These are phyloP conservation scores for Ustilago curta DNA, from an alignment of 1,284 basidiomycete genomes.

Conservation along the genomic window DNA sequence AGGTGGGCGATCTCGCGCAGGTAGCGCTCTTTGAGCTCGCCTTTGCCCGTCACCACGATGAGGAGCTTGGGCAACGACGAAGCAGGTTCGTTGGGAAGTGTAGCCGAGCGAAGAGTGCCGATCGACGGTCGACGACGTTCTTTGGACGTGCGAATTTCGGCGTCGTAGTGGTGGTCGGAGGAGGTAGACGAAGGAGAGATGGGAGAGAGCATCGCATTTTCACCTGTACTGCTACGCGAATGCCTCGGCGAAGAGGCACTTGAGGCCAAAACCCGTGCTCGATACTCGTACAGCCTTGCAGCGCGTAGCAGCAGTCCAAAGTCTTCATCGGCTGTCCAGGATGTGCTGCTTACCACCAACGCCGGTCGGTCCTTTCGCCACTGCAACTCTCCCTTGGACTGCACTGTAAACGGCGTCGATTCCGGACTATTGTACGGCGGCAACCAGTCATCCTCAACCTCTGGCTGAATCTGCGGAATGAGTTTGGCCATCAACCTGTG, in stretches of 20 bases:
- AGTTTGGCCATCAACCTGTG: constrained; percentile 44
- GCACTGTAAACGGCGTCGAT: constrained; percentile 52
- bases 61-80: constrained; percentile 70
- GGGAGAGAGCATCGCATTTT: constrained; percentile 22
- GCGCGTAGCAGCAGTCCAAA: constrained; percentile 78
- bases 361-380: constrained; percentile 76
- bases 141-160: constrained; percentile 26
- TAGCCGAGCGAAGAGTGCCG: constrained; percentile 25
- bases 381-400: not conserved
- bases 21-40: constrained; percentile 80
- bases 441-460: constrained; percentile 34
- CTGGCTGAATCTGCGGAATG: constrained; percentile 22
- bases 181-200: constrained; percentile 23
- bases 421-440: constrained; percentile 16
- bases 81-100: constrained; percentile 41
- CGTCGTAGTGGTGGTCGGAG: constrained; percentile 7
- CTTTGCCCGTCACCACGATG: constrained; percentile 91
- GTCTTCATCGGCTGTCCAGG: constrained; percentile 98
- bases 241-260: constrained; percentile 4
- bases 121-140: constrained; percentile 39
- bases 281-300: constrained; percentile 75
- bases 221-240: constrained; percentile 28
- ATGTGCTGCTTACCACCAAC: constrained; percentile 89
- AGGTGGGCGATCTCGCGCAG: constrained; percentile 76
- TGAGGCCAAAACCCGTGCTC: constrained; percentile 68